Evolutionary conservation across 73 alveolate species (phyloP).

Genomic region (Uronychia binucleata): DNA sequence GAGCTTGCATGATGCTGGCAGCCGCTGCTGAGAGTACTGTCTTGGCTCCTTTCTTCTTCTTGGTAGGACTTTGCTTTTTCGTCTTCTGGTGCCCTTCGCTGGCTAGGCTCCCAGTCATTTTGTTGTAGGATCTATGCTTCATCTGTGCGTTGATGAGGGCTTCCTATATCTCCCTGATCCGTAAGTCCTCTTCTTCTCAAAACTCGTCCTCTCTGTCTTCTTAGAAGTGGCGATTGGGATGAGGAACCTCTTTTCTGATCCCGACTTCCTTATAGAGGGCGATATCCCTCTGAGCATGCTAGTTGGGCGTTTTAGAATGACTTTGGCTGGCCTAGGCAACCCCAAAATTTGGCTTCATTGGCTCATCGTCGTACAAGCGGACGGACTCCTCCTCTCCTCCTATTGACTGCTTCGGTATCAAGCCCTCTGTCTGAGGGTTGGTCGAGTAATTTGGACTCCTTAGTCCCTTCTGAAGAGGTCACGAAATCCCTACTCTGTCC

Average conservation of each 20-base stretch:
- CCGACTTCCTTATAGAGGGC: no score
- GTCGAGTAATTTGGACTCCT: not conserved
- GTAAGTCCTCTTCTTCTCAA: not conserved
- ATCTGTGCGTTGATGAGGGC: not conserved
- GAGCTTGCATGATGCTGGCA: not conserved
- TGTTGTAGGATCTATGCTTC: not conserved
- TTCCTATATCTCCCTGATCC: not conserved
- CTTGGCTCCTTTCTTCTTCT: not conserved
- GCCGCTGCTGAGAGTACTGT: not conserved
- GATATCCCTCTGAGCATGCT: no score
- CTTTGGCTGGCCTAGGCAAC: not conserved
- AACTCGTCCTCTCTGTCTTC: no score
- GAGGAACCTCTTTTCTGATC: no score
- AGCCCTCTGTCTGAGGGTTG: not conserved
- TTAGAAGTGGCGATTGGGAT: no score
- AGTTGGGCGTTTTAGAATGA: no score
- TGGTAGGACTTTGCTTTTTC: not conserved
- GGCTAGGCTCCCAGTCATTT: not conserved
- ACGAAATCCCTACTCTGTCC: not conserved
- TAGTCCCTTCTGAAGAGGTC: not conserved
- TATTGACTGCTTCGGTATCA: not conserved
- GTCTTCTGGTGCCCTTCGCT: not conserved
- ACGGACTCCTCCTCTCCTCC: not conserved
- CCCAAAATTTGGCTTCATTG: not conserved
- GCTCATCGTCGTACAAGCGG: not conserved